phyloP scores from a whole-genome alignment of 2,329 filamentous ascomycete species.

The Botryotinia calthae region DNA sequence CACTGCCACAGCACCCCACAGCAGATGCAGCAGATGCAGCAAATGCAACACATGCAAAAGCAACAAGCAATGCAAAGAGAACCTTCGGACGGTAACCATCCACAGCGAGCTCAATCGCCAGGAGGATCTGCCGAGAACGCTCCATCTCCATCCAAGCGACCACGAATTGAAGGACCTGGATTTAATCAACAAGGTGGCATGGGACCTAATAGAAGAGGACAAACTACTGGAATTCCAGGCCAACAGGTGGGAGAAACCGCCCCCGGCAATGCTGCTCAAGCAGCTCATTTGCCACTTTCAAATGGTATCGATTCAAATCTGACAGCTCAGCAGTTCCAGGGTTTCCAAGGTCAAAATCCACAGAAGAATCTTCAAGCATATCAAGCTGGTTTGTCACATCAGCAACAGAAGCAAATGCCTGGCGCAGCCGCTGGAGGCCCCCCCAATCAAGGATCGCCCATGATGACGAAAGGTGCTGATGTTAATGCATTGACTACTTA shows the following conservation, averaged over 20 bases:
- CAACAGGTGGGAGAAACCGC: slow-evolving; percentile 61
- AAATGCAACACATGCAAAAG: slow-evolving; percentile 70
- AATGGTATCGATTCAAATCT: slow-evolving; percentile 77
- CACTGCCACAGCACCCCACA: slow-evolving; percentile 40
- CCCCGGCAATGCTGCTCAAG: slow-evolving; percentile 47
- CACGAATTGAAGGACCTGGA: slow-evolving; percentile 70
- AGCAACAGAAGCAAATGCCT: slow-evolving; percentile 69
- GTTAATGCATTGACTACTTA: slow-evolving; percentile 54
- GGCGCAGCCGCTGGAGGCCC: slow-evolving; percentile 75
- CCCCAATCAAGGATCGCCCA: slow-evolving; percentile 74
- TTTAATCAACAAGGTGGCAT: slow-evolving; percentile 61
- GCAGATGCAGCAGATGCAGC: slow-evolving; percentile 66
- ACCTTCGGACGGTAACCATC: slow-evolving; percentile 76
- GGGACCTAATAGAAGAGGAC: slow-evolving; percentile 69
- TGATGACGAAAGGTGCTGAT: slow-evolving; percentile 74
- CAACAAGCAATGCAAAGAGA: slow-evolving; percentile 84
- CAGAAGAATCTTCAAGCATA: slow-evolving; percentile 80
- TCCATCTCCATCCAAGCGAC: slow-evolving; percentile 88
- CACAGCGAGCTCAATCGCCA: slow-evolving; percentile 70
- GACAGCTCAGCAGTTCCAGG: slow-evolving; percentile 72
- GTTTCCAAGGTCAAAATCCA: slow-evolving; percentile 43
- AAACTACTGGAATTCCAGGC: slow-evolving; percentile 61
- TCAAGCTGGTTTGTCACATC: slow-evolving; percentile 77
- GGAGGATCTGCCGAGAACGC: slow-evolving; percentile 79
- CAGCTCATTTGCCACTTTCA: slow-evolving; percentile 60